Conservation (phyloP, 1,284 basidiomycete genomes). For the Sparassis latifolia region DNA sequence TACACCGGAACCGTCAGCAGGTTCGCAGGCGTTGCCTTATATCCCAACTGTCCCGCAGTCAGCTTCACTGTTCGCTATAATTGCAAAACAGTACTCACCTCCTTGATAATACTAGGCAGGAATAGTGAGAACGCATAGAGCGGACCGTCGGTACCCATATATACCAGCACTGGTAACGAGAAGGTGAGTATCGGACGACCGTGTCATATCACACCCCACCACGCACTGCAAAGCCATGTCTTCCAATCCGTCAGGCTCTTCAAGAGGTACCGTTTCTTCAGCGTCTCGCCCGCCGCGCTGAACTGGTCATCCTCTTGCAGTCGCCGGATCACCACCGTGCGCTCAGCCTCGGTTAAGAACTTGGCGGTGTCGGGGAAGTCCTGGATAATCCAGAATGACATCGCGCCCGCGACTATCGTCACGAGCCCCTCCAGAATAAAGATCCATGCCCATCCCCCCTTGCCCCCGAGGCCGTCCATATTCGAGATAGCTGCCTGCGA, state of each 20-base stretch:
- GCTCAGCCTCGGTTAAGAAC: slow-evolving; percentile 66
- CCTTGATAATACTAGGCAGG: slow-evolving; percentile 64
- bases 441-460: slow-evolving; percentile 62
- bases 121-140: slow-evolving; percentile 72
- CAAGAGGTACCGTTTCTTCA: slow-evolving; percentile 56
- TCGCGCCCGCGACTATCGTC: slow-evolving; percentile 59
- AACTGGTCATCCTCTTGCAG: slow-evolving; percentile 68
- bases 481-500: slow-evolving; percentile 58
- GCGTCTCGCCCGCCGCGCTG: slow-evolving; percentile 63
- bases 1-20: slow-evolving; percentile 68
- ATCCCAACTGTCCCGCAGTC: slow-evolving; percentile 39
- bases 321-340: slow-evolving; percentile 58
- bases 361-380: slow-evolving; percentile 80
- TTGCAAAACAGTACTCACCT: slow-evolving; percentile 32
- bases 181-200: neutral
- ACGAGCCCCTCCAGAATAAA: slow-evolving; percentile 63
- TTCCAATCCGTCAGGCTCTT: slow-evolving; percentile 66
- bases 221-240: slow-evolving; percentile 59
- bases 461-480: slow-evolving; percentile 61
- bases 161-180: slow-evolving; percentile 41
- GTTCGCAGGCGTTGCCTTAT: slow-evolving; percentile 66
- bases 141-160: slow-evolving; percentile 53
- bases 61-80: no score
- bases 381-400: slow-evolving; percentile 71
- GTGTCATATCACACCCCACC: slow-evolving; percentile 1